phyloP scores from a whole-genome alignment of 768 basidiomycete genomes.

The Lactarius quietus region DNA sequence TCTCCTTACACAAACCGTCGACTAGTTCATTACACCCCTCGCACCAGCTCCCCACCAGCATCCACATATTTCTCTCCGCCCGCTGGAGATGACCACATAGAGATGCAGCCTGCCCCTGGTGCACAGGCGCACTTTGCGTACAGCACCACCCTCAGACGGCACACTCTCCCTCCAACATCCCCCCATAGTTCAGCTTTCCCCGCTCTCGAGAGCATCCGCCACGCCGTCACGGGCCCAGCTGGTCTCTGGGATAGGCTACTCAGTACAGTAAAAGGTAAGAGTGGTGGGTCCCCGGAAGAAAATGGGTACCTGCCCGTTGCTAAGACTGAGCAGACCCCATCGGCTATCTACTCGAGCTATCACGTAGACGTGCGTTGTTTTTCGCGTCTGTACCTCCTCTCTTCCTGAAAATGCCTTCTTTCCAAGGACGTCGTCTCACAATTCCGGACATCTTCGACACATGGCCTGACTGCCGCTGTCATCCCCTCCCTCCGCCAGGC shows the following conservation, averaged over 20 bases:
- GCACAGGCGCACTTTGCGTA: constrained; percentile 77
- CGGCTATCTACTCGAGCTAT: constrained; percentile 11
- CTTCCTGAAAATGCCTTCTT: constrained; percentile 1
- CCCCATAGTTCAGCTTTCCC: constrained; percentile 37
- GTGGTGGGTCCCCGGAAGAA: constrained; percentile 36
- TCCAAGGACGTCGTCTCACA: constrained; percentile 68
- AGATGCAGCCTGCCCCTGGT: constrained; percentile 51
- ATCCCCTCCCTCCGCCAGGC: constrained; percentile 59
- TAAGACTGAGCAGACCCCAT: constrained; percentile 14
- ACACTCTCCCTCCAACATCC: constrained; percentile 43
- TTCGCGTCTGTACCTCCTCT: neutral
- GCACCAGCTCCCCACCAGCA: constrained; percentile 65
- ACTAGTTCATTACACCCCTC: constrained; percentile 10
- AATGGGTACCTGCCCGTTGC: constrained; percentile 37
- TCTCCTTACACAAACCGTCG: constrained; percentile 15
- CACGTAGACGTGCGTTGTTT: constrained; percentile 15
- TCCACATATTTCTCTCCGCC: constrained; percentile 73
- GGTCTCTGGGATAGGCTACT: constrained; percentile 47
- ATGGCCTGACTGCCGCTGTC: constrained; percentile 60
- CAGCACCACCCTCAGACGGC: constrained; percentile 73
- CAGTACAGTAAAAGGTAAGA: constrained; percentile 40
- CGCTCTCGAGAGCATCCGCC: constrained; percentile 33
- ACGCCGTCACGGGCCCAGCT: constrained; percentile 29
- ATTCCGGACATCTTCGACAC: constrained; percentile 58
- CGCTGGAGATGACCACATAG: constrained; percentile 45